Percentiles rank a stretch among this genome's conserved stretches.
phyloP scores from a whole-genome alignment of 2,329 filamentous ascomycete species.

The Xylariaceae sp. region DNA sequence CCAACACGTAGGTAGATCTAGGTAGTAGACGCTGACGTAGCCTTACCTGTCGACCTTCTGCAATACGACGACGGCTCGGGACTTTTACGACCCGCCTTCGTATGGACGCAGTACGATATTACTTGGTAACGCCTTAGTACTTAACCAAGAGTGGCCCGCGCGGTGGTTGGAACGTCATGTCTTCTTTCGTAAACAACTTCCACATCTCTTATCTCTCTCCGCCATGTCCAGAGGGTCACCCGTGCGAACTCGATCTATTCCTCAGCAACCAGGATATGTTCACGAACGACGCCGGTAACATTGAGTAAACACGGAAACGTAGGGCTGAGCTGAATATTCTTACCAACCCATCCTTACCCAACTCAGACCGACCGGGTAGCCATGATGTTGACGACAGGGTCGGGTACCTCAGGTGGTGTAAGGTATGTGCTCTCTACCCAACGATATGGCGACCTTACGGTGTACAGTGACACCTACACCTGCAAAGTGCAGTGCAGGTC shows the following conservation, averaged over 20 bases:
- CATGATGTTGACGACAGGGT: not conserved
- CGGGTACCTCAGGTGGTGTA: not conserved
- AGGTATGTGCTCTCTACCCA: not conserved
- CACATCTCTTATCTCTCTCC: not conserved
- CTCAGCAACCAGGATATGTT: not conserved
- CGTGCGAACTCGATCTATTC: not conserved
- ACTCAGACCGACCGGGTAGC: not conserved
- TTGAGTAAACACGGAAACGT: not conserved
- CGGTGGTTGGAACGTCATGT: not conserved
- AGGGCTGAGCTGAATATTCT: not conserved
- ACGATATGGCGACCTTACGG: not conserved
- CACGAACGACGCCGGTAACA: not conserved
- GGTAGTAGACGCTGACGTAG: not conserved
- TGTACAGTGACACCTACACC: not conserved
- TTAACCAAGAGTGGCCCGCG: not conserved
- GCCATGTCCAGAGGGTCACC: not conserved
- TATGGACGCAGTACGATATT: not conserved
- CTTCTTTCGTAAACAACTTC: not conserved
- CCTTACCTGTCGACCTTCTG: not conserved
- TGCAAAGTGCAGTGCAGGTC: not conserved
- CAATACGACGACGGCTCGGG: slow-evolving; percentile 19
- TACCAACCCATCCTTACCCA: not conserved
- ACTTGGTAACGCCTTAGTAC: not conserved
- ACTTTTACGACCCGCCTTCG: slow-evolving; percentile 5
- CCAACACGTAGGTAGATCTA: not conserved